phyloP scores from a whole-genome alignment of 768 basidiomycete species.

The Boletus reticulatus region DNA sequence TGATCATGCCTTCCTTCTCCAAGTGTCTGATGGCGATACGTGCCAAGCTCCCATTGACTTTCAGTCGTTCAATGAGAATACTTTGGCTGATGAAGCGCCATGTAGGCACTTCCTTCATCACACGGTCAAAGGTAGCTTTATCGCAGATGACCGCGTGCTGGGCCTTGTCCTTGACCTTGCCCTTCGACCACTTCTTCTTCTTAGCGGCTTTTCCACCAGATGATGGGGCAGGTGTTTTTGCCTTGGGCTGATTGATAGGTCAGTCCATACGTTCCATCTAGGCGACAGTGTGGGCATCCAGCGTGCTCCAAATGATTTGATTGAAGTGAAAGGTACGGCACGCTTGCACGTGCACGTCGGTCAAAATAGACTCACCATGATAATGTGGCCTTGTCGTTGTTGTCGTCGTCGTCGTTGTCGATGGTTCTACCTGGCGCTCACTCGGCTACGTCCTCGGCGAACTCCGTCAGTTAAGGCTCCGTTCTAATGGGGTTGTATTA shows the following conservation, averaged over 20 bases:
- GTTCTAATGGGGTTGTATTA: slow-evolving; percentile 15
- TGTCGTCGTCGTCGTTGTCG: slow-evolving; percentile 24
- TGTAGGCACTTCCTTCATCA: slow-evolving; percentile 97
- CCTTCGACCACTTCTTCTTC: slow-evolving; percentile 99
- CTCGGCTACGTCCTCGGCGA: slow-evolving; percentile 10
- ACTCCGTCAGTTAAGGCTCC: slow-evolving; percentile 23
- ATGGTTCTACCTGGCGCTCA: background rate
- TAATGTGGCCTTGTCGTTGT: slow-evolving; percentile 23
- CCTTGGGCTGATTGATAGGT: slow-evolving; percentile 61
- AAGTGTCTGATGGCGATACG: slow-evolving; percentile 88
- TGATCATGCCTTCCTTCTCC: slow-evolving; percentile 93
- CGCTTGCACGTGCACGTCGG: background rate
- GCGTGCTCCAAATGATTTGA: slow-evolving; percentile 7
- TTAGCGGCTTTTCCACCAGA: slow-evolving; percentile 87
- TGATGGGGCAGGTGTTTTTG: slow-evolving; percentile 61
- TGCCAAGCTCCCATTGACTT: slow-evolving; percentile 93
- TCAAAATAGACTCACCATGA: slow-evolving; percentile 28
- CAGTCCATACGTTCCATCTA: slow-evolving; percentile 19
- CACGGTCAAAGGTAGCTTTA: slow-evolving; percentile 89
- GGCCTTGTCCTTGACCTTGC: slow-evolving; percentile 99
- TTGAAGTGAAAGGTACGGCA: background rate
- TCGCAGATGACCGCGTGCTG: slow-evolving; percentile 94
- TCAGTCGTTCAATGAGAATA: slow-evolving; percentile 97
- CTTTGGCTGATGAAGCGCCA: slow-evolving; percentile 98
- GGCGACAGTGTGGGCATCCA: slow-evolving; percentile 22